Base-by-base conservation (phyloP, 2,329 filamentous ascomycete species). In the Graphilbum fragrans region DNA sequence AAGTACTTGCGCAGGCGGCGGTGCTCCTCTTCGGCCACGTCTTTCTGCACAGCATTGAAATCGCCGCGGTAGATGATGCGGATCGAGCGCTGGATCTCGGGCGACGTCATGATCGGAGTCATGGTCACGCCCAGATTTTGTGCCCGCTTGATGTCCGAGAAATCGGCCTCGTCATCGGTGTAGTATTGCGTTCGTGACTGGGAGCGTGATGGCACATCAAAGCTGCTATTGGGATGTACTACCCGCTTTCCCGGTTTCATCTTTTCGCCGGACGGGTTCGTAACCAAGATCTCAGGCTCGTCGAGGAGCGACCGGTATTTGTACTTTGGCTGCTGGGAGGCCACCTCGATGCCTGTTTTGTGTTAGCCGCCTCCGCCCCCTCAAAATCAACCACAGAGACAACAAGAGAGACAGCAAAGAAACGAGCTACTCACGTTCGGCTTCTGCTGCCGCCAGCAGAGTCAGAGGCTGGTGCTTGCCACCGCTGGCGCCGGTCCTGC, bases 21-120 rank as follows among this genome's bases (percentile, higher is more conserved):
- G 38, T 85, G 72, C 40, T 86, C 85, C 12, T 86, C 82, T 43
- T 88, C 80, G 4, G 38, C 36, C 0, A 84, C 84, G 53, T 88
- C 79, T 49, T 81, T 73, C 35, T 83, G 79, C 49, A 94, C 80
- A 50, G 77, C 74, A 38, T 66, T 64, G 56, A 86, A 95, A 50
- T 96, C 85, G 32, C 92, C 92, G 14, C 92, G 81, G 49, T 94
- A 81, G 45, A 96, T 84, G 47, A 93, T 92, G 18, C 87, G 82
- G 21, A 96, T 82, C 10, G 86, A 83, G 31, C 92, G 80, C 56
- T 90, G 82, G 1, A 80, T 74, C 39, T 82, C 81, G 1, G 81
- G 79, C 2, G 80, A 84, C 11, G 80, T 82, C 46, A 83, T 77
- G 46, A 94, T 79, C 7, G 81, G 74, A 1, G 87, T 94, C 62